These are phyloP conservation scores for Geosmithia putterillii DNA, from an alignment of 2,329 filamentous ascomycete species.

Conservation along the genomic window DNA sequence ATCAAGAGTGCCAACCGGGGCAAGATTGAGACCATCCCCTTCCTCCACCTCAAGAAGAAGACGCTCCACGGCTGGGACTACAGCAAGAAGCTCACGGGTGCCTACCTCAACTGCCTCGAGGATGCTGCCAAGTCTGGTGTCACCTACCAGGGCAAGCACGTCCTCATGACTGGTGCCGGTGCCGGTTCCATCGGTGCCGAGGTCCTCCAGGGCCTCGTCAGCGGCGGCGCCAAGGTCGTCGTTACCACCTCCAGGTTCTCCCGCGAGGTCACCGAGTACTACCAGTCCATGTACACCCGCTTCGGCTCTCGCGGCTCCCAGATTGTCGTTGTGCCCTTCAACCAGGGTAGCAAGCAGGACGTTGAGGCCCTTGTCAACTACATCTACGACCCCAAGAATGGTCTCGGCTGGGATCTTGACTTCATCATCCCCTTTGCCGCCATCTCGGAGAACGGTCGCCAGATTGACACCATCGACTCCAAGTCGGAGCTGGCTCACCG, in stretches of 20 bases:
- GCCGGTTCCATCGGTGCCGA: slow-evolving; percentile 96
- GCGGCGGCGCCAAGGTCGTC: slow-evolving; percentile 89
- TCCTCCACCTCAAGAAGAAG: slow-evolving; percentile 93
- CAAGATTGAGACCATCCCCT: slow-evolving; percentile 94
- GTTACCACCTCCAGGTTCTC: slow-evolving; percentile 97
- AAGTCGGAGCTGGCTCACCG: slow-evolving; percentile 96
- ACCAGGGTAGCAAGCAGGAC: slow-evolving; percentile 97
- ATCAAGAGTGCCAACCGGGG: slow-evolving; percentile 52
- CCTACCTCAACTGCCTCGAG: slow-evolving; percentile 87
- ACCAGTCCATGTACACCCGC: slow-evolving; percentile 95
- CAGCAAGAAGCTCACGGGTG: slow-evolving; percentile 92
- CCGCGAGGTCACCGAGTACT: slow-evolving; percentile 95
- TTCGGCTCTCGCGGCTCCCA: slow-evolving; percentile 90
- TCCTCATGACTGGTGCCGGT: slow-evolving; percentile 95
- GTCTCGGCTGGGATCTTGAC: slow-evolving; percentile 96
- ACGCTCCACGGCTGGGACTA: slow-evolving; percentile 94
- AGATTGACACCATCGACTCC: slow-evolving; percentile 93
- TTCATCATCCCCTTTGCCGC: slow-evolving; percentile 93
- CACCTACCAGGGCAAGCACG: slow-evolving; percentile 89
- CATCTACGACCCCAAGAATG: slow-evolving; percentile 93
- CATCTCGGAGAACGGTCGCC: slow-evolving; percentile 93
- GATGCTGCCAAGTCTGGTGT: slow-evolving; percentile 78
- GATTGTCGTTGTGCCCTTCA: slow-evolving; percentile 96
- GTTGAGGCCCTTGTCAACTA: slow-evolving; percentile 89
- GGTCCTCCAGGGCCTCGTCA: slow-evolving; percentile 89